Percentiles rank a stretch among this genome's conserved stretches.
Conservation (phyloP, 768 basidiomycete species). For the Amanita fuliginea region DNA sequence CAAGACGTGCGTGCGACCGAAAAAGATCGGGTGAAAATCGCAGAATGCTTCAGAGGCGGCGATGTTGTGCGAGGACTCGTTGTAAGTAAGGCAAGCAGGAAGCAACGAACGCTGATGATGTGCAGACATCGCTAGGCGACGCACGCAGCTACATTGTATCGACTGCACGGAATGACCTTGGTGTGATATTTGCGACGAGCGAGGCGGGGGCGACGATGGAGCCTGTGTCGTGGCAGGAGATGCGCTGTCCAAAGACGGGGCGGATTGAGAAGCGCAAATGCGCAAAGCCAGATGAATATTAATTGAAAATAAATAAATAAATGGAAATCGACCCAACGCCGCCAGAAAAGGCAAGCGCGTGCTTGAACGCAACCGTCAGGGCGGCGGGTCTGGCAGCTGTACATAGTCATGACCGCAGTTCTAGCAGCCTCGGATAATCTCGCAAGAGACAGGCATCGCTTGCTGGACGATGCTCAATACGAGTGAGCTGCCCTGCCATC, state of each 20-base stretch:
- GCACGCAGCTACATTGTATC: slow-evolving; percentile 88
- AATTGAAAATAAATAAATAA: slow-evolving; percentile 17
- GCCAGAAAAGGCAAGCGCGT: slow-evolving; percentile 19
- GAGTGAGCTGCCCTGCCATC: slow-evolving; percentile 26
- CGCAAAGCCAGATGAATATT: slow-evolving; percentile 61
- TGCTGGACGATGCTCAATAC: slow-evolving; percentile 55
- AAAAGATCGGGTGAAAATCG: slow-evolving; percentile 82
- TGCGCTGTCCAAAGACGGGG: slow-evolving; percentile 80
- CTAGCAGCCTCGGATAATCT: slow-evolving; percentile 50
- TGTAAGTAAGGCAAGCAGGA: slow-evolving; percentile 32
- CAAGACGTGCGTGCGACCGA: slow-evolving; percentile 89
- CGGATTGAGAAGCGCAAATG: slow-evolving; percentile 75
- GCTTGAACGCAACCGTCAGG: slow-evolving; percentile 5
- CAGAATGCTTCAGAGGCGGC: slow-evolving; percentile 85
- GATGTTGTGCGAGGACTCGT: slow-evolving; percentile 84
- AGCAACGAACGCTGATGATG: background rate
- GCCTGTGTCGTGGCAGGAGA: slow-evolving; percentile 84
- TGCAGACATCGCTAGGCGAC: slow-evolving; percentile 86
- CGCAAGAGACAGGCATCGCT: slow-evolving; percentile 48
- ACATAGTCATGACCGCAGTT: slow-evolving; percentile 45
- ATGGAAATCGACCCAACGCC: slow-evolving; percentile 10
- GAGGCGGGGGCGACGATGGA: slow-evolving; percentile 74
- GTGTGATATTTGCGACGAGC: slow-evolving; percentile 84
- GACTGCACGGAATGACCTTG: slow-evolving; percentile 82
- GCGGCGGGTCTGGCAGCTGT: slow-evolving; percentile 2